A percentile compares a stretch with the other conserved stretches of the same genome.
phyloP scores from a whole-genome alignment of 1,284 basidiomycete genomes.

The Rugosomyces carneus region DNA sequence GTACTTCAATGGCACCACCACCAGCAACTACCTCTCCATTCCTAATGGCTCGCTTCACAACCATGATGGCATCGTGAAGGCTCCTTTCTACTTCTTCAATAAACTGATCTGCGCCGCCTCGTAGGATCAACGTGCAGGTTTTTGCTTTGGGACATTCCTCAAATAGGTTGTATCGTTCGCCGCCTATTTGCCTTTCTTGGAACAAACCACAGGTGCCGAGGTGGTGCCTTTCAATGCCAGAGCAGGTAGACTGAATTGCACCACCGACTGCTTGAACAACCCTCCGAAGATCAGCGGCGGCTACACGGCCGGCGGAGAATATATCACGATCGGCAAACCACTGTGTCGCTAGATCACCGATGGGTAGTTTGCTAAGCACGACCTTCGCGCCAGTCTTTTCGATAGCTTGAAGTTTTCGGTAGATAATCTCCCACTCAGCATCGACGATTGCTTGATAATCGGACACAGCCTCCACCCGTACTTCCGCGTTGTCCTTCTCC shows the following conservation, averaged over 20 bases:
- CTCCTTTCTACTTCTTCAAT: slow-evolving; percentile 98
- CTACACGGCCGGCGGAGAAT: slow-evolving; percentile 97
- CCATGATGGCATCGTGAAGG: slow-evolving; percentile 99
- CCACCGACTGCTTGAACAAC: slow-evolving; percentile 97
- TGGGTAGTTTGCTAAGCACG: slow-evolving; percentile 96
- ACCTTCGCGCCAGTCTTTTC: slow-evolving; percentile 96
- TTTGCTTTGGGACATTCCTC: slow-evolving; percentile 93
- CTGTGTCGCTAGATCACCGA: slow-evolving; percentile 97
- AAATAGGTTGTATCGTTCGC: slow-evolving; percentile 97
- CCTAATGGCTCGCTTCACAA: slow-evolving; percentile 94
- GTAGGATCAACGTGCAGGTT: slow-evolving; percentile 93
- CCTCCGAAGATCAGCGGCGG: slow-evolving; percentile 85
- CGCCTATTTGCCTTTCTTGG: slow-evolving; percentile 95
- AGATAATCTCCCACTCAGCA: slow-evolving; percentile 99
- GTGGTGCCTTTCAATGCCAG: slow-evolving; percentile 87
- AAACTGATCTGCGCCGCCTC: slow-evolving; percentile 98
- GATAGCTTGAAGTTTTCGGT: slow-evolving; percentile 94
- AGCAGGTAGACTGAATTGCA: slow-evolving; percentile 91
- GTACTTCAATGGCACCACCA: slow-evolving; percentile 93
- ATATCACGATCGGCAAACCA: slow-evolving; percentile 99
- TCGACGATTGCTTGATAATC: slow-evolving; percentile 99
- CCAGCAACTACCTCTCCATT: slow-evolving; percentile 97
- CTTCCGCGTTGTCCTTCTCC: slow-evolving; percentile 99
- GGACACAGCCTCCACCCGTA: slow-evolving; percentile 92
- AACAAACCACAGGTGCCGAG: slow-evolving; percentile 90